These are phyloP conservation scores for Alternaria arborescens DNA, from an alignment of 2,329 filamentous ascomycete species.

Conservation along the genomic window DNA sequence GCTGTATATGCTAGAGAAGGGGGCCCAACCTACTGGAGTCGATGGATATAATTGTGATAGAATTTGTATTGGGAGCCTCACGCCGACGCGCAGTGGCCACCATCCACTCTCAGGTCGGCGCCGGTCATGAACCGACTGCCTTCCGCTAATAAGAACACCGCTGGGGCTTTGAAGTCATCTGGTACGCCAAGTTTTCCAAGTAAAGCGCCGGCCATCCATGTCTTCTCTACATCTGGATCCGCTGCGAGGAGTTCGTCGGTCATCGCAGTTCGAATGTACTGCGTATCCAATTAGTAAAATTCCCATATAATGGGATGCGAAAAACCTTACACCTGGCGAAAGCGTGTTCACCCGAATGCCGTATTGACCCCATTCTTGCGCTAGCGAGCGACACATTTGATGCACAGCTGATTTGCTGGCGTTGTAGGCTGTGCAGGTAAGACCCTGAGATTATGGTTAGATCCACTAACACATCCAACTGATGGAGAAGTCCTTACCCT, in stretches of 20 bases:
- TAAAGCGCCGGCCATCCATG: slow-evolving; percentile 63
- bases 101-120: slow-evolving; percentile 74
- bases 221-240: slow-evolving; percentile 61
- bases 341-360: slow-evolving; percentile 46
- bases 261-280: slow-evolving; percentile 49
- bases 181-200: slow-evolving; percentile 63
- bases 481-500: slow-evolving; percentile 4
- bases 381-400: slow-evolving; percentile 25
- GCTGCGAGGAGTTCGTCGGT: slow-evolving; percentile 47
- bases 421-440: slow-evolving; percentile 25
- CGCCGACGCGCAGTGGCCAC: slow-evolving; percentile 66
- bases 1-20: background rate
- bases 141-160: slow-evolving; percentile 72
- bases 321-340: slow-evolving; percentile 32
- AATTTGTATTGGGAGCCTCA: background rate
- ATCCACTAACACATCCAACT: background rate
- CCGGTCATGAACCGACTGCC: slow-evolving; percentile 77
- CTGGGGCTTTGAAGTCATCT: slow-evolving; percentile 70
- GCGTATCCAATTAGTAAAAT: background rate
- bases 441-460: slow-evolving; percentile 10
- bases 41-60: background rate
- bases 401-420: slow-evolving; percentile 24
- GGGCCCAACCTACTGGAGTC: background rate
- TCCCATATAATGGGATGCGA: background rate
- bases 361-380: slow-evolving; percentile 28